A percentile compares a stretch with the other conserved stretches of the same genome.
Evolutionary conservation across 1,284 basidiomycete species (phyloP).

Genomic region (Apiotrichum siamense): DNA sequence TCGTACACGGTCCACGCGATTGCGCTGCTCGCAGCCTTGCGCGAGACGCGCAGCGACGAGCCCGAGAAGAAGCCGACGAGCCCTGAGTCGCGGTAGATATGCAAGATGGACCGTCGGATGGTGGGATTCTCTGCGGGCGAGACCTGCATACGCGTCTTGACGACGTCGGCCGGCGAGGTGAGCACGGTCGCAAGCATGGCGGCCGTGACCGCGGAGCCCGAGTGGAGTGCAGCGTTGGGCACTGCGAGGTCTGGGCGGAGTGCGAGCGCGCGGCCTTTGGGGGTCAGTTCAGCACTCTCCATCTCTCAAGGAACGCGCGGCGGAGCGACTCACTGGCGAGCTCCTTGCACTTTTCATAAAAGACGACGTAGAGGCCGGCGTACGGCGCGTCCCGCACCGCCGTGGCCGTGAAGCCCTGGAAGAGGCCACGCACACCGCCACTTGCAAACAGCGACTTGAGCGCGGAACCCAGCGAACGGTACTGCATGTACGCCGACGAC

Average conservation of each 20-base stretch:
- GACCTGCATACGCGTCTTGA: constrained; percentile 90
- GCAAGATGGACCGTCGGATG: constrained; percentile 57
- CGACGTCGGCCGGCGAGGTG: constrained; percentile 85
- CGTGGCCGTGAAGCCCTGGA: constrained; percentile 83
- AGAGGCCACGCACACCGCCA: constrained; percentile 70
- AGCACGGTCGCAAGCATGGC: constrained; percentile 71
- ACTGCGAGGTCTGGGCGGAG: constrained; percentile 16
- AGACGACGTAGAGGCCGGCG: constrained; percentile 85
- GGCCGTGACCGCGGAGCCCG: constrained; percentile 59
- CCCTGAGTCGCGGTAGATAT: constrained; percentile 73
- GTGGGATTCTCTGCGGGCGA: constrained; percentile 65
- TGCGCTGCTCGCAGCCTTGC: constrained; percentile 82
- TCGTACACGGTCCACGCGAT: constrained; percentile 94
- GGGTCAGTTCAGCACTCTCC: neutral
- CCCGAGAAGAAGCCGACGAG: constrained; percentile 77
- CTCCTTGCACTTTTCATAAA: constrained; percentile 79
- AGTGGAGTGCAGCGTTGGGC: constrained; percentile 44
- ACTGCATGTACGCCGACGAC: constrained; percentile 70
- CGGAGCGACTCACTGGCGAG: constrained; percentile 49
- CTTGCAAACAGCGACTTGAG: constrained; percentile 58
- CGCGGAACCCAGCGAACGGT: constrained; percentile 60
- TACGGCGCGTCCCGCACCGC: constrained; percentile 92
- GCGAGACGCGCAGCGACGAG: constrained; percentile 68
- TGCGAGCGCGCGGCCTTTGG: constrained; percentile 8
- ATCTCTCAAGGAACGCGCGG: neutral